These are phyloP conservation scores for Buddleja alternifolia DNA, from an alignment of 257 asterid genomes.

Conservation along the genomic window DNA sequence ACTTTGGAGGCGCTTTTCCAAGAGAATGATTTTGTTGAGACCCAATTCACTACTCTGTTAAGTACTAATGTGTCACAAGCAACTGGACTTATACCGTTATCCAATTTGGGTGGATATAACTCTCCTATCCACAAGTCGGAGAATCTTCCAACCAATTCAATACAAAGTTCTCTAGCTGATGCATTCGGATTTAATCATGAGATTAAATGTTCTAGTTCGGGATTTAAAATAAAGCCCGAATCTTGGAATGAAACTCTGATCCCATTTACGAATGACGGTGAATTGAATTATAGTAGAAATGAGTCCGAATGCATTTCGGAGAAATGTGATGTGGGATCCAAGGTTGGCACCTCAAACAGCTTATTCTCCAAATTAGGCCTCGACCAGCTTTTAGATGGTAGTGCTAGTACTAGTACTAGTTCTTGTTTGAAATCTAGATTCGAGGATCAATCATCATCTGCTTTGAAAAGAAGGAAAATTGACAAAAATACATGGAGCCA, in stretches of 20 bases:
- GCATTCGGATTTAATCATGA: constrained; percentile 35
- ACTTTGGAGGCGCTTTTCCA: constrained; percentile 46
- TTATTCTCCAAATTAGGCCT: constrained; percentile 80
- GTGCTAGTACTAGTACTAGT: constrained; percentile 35
- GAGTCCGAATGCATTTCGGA: constrained; percentile 37
- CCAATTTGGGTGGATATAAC: no score
- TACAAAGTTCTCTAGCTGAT: constrained; percentile 61
- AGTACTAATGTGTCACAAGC: no score
- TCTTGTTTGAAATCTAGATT: constrained; percentile 40
- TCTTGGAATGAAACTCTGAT: constrained; percentile 34
- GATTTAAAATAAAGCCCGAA: background rate
- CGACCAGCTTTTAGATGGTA: constrained; percentile 53
- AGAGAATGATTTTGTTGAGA: constrained; percentile 28
- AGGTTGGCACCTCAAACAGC: no score
- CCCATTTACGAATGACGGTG: constrained; percentile 27
- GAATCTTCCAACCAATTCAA: constrained; percentile 47
- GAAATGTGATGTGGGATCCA: constrained; percentile 32
- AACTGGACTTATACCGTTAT: constrained; percentile 26
- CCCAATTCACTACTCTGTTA: no score
- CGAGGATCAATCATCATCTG: constrained; percentile 45
- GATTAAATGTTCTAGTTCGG: constrained; percentile 25
- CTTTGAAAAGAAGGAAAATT: constrained; percentile 64
- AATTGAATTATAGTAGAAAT: constrained; percentile 26
- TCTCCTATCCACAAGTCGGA: constrained; percentile 23
- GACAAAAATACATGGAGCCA: constrained; percentile 43